A percentile compares a stretch with the other conserved stretches of the same genome.
Conservation (phyloP, 176 grass and related monocot genomes). For the Dactylis glomerata region DNA sequence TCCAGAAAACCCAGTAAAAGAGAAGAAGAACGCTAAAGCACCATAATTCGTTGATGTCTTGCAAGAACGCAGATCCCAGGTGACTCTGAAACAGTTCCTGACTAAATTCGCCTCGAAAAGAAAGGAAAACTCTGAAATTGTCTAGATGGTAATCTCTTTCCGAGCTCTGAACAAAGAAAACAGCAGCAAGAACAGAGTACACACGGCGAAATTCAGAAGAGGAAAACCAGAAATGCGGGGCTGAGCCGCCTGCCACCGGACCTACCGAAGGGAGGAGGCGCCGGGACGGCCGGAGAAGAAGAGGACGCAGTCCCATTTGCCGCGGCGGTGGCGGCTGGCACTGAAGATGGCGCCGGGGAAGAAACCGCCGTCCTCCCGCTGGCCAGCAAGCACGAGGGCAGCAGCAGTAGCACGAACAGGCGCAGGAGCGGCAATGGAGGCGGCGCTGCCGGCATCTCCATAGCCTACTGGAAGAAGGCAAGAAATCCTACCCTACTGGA, state of each 20-base stretch:
- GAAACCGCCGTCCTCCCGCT: neutral
- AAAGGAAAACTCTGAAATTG: neutral
- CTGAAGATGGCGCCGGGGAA: neutral
- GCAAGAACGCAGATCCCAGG: neutral
- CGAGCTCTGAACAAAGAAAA: neutral
- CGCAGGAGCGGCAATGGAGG: conserved; percentile 3
- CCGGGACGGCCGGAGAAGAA: neutral
- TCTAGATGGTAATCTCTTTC: no score
- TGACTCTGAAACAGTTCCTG: neutral
- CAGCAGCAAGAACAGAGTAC: neutral
- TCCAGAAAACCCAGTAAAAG: neutral
- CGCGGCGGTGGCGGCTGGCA: neutral
- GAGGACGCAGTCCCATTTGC: conserved; percentile 9
- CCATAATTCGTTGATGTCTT: neutral
- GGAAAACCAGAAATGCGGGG: neutral
- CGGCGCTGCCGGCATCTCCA: neutral
- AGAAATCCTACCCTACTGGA: neutral
- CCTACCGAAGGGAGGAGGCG: conserved; percentile 55
- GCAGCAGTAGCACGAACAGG: neutral
- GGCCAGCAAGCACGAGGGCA: neutral
- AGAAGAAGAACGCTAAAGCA: neutral
- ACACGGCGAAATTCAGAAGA: neutral
- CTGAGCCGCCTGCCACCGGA: no score
- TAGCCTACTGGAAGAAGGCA: no score
- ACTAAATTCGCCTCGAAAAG: neutral